Conservation (phyloP, 139 green algal species). For the Coccomyxa sp. region DNA sequence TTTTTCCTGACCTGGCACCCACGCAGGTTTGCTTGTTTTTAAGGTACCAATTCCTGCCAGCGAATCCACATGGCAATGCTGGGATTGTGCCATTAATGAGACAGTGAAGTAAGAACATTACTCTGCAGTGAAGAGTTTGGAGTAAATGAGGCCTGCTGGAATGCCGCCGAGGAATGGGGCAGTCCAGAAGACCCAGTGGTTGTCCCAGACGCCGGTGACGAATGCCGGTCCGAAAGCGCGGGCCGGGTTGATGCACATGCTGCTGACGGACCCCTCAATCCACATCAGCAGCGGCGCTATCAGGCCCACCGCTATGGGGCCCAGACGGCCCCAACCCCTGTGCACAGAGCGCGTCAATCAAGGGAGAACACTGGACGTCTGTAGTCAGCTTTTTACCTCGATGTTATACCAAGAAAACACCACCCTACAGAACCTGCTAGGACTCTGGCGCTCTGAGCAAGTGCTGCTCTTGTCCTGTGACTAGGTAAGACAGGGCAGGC, state of each 20-base stretch:
- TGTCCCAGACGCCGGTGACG: slow-evolving; percentile 23
- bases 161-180: slow-evolving; percentile 12
- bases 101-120: background rate
- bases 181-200: slow-evolving; percentile 23
- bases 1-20: too few species aligned
- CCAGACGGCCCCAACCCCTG: slow-evolving; percentile 10
- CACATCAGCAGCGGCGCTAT: slow-evolving; percentile 21
- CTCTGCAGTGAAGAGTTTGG: slow-evolving; percentile 13
- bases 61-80: too few species aligned
- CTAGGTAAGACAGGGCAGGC: too few species aligned
- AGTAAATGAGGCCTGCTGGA: slow-evolving; percentile 24
- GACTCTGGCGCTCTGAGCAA: too few species aligned
- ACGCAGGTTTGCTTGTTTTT: too few species aligned
- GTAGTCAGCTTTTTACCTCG: too few species aligned
- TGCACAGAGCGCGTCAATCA: background rate
- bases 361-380: too few species aligned
- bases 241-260: slow-evolving; percentile 36
- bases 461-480: too few species aligned
- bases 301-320: slow-evolving; percentile 11
- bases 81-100: too few species aligned
- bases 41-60: too few species aligned
- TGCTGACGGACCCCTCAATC: slow-evolving; percentile 21
- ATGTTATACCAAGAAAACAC: too few species aligned
- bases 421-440: too few species aligned
- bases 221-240: slow-evolving; percentile 27